A percentile compares a stretch with the other conserved stretches of the same genome.
These are phyloP conservation scores for Fragilariopsis cylindrus DNA, from an alignment of 108 stramenopile species.

Conservation along the genomic window DNA sequence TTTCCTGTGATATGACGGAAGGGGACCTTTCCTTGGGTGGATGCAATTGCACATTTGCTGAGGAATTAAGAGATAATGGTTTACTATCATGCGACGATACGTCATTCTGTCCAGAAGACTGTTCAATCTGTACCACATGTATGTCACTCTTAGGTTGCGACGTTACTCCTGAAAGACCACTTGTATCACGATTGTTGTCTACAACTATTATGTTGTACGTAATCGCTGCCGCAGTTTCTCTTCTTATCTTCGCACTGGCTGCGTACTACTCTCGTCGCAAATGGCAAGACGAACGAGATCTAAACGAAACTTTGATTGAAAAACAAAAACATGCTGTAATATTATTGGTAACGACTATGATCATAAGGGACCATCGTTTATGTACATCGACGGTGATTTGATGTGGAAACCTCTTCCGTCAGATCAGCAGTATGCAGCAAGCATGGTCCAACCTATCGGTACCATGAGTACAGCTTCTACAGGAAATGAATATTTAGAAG, in stretches of 20 bases:
- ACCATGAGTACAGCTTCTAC: conserved; percentile 23
- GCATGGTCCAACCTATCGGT: not conserved
- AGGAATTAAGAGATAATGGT: conserved; percentile 45
- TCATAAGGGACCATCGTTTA: not conserved
- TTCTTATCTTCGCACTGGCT: conserved; percentile 1
- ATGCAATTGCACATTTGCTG: conserved; percentile 60
- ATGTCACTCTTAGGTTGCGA: conserved; percentile 47
- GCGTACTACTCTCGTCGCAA: conserved; percentile 9
- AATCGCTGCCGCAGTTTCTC: conserved; percentile 7
- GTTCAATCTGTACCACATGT: conserved; percentile 58
- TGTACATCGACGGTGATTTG: conserved; percentile 17
- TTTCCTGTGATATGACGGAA: conserved; percentile 43
- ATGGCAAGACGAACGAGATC: conserved; percentile 2
- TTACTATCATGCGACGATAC: conserved; percentile 46
- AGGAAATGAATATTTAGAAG: conserved; percentile 8
- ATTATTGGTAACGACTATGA: not conserved
- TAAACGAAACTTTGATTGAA: conserved; percentile 15
- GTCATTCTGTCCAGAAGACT: conserved; percentile 43
- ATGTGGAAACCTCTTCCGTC: conserved; percentile 17
- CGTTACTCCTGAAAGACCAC: not conserved
- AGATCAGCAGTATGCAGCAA: conserved; percentile 14
- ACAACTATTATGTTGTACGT: not conserved
- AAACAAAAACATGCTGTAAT: not conserved
- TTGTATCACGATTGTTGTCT: not conserved
- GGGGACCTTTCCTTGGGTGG: conserved; percentile 7